Conservation (phyloP, 306 rosid genomes). For the Sphenostylis stenocarpa region DNA sequence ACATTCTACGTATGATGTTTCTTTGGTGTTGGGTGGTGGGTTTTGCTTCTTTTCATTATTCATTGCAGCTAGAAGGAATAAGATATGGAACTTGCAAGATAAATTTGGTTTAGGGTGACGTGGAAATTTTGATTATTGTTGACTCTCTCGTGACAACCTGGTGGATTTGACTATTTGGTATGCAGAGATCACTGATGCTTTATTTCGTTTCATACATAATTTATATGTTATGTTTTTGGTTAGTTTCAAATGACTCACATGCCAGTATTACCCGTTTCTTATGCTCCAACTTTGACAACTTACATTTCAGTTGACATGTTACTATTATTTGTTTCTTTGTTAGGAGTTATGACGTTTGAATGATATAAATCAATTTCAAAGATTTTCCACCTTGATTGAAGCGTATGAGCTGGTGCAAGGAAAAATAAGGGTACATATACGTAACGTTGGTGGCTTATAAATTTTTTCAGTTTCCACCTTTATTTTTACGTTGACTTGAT, state of each 20-base stretch:
- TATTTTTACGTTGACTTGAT: not conserved
- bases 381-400: conserved; percentile 13
- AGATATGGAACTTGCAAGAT: no score
- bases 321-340: not conserved
- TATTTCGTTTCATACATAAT: not conserved
- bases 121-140: no score
- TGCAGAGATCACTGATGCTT: not conserved
- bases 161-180: not conserved
- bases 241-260: conserved; percentile 2
- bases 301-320: not conserved
- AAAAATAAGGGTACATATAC: not conserved
- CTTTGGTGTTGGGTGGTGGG: not conserved
- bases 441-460: not conserved
- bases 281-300: not conserved
- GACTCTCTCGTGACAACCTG: conserved; percentile 22
- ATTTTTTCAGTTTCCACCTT: not conserved
- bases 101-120: no score
- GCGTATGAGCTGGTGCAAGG: conserved; percentile 8
- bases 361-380: not conserved
- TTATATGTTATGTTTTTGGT: not conserved
- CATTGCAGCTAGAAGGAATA: not conserved
- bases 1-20: conserved; percentile 37
- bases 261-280: not conserved
- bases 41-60: not conserved
- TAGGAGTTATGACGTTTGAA: not conserved